Conservation (phyloP, 805 yeast species). For the Candida orba region DNA sequence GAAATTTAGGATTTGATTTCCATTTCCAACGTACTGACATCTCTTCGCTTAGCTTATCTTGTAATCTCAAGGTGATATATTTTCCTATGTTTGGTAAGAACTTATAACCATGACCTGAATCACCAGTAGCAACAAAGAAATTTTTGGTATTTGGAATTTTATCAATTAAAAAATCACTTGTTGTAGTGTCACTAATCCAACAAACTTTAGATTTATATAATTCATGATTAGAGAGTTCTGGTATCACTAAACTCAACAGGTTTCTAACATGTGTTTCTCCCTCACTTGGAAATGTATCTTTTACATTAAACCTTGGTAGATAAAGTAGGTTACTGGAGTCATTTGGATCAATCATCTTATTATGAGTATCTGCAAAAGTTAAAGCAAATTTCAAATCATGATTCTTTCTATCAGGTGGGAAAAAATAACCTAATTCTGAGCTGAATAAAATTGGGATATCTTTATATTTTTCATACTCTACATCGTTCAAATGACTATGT, state of each 20-base stretch:
- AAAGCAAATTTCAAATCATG: slow-evolving; percentile 32
- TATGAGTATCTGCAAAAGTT: slow-evolving; percentile 23
- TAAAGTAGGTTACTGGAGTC: slow-evolving; percentile 18
- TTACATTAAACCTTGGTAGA: slow-evolving; percentile 28
- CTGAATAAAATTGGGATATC: slow-evolving; percentile 37
- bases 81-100: slow-evolving; percentile 40
- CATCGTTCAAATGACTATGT: slow-evolving; percentile 30
- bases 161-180: slow-evolving; percentile 35
- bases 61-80: slow-evolving; percentile 30
- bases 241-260: slow-evolving; percentile 28
- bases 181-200: slow-evolving; percentile 37
- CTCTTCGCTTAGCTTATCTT: slow-evolving; percentile 22
- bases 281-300: slow-evolving; percentile 29
- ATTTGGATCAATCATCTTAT: slow-evolving; percentile 18
- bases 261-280: slow-evolving; percentile 24
- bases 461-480: slow-evolving; percentile 30
- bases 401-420: slow-evolving; percentile 37
- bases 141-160: slow-evolving; percentile 27
- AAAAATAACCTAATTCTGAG: slow-evolving; percentile 37
- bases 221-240: slow-evolving; percentile 31
- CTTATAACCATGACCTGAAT: slow-evolving; percentile 42
- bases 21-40: slow-evolving; percentile 26
- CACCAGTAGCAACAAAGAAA: slow-evolving; percentile 39
- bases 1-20: slow-evolving; percentile 20
- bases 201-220: slow-evolving; percentile 30